These are phyloP conservation scores for Yamadazyma insecticola DNA, from an alignment of 805 yeast genomes.

Conservation along the genomic window DNA sequence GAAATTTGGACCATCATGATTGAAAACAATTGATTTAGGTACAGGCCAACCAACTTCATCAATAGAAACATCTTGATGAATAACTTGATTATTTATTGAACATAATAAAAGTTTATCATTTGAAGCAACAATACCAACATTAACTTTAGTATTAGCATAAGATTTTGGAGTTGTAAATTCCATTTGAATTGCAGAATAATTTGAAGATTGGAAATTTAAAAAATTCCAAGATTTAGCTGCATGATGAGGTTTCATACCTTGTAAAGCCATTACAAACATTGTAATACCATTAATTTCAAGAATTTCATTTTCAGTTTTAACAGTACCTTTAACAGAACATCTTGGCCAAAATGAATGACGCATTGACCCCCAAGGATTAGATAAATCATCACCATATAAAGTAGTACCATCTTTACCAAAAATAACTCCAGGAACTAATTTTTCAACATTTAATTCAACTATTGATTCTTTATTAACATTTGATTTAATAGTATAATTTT, in stretches of 20 bases:
- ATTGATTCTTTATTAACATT: constrained; percentile 61
- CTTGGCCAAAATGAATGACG: constrained; percentile 97
- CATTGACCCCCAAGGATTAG: constrained; percentile 96
- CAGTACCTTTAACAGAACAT: constrained; percentile 61
- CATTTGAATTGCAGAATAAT: constrained; percentile 78
- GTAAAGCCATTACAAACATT: constrained; percentile 94
- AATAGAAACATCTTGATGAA: constrained; percentile 47
- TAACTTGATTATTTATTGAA: constrained; percentile 60
- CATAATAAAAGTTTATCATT: constrained; percentile 58
- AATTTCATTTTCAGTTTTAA: constrained; percentile 31
- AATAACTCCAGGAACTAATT: constrained; percentile 74
- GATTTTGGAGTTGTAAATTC: constrained; percentile 93
- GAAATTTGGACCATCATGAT: constrained; percentile 37
- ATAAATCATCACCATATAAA: constrained; percentile 76
- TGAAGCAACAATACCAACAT: constrained; percentile 69
- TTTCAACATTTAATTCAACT: constrained; percentile 63
- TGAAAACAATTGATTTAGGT: constrained; percentile 65
- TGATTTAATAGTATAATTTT: constrained; percentile 51
- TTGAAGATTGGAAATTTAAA: constrained; percentile 76
- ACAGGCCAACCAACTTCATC: constrained; percentile 93
- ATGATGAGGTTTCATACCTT: constrained; percentile 99
- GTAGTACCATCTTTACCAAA: constrained; percentile 87
- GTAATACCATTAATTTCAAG: constrained; percentile 45
- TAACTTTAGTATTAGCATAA: constrained; percentile 77
- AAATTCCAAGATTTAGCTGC: constrained; percentile 98